Percentiles rank a stretch among this genome's conserved stretches.
Conservation (phyloP, 2,329 filamentous ascomycete genomes). For the Daldinia sp. region DNA sequence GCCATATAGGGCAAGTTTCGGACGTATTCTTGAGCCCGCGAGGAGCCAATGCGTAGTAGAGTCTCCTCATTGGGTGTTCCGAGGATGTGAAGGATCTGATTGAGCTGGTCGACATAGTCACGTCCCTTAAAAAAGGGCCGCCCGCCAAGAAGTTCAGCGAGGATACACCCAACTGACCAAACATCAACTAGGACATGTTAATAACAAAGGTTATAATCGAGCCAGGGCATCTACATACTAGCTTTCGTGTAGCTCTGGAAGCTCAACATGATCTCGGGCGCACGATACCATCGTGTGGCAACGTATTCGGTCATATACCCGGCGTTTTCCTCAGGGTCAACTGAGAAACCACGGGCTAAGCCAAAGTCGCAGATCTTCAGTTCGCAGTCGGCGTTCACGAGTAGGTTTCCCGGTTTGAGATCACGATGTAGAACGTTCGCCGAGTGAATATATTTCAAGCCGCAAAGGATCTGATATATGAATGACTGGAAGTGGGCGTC, state of each 20-base stretch:
- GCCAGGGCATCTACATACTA: slow-evolving; percentile 72
- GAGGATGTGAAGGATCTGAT: slow-evolving; percentile 98
- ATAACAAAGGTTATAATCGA: background rate
- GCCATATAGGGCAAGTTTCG: slow-evolving; percentile 95
- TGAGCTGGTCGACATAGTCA: slow-evolving; percentile 98
- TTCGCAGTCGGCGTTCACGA: slow-evolving; percentile 99
- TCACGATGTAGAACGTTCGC: slow-evolving; percentile 97
- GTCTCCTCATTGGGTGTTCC: slow-evolving; percentile 97
- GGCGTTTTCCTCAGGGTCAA: slow-evolving; percentile 97
- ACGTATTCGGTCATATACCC: slow-evolving; percentile 99
- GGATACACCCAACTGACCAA: slow-evolving; percentile 98
- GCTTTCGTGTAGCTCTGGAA: slow-evolving; percentile 99
- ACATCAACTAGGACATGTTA: slow-evolving; percentile 77
- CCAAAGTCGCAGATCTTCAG: slow-evolving; percentile 99
- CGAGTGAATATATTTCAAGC: slow-evolving; percentile 98
- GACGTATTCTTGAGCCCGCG: slow-evolving; percentile 96
- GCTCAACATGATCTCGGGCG: slow-evolving; percentile 98
- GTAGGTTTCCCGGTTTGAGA: slow-evolving; percentile 93
- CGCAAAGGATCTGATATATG: slow-evolving; percentile 99
- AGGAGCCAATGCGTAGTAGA: slow-evolving; percentile 89
- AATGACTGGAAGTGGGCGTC: slow-evolving; percentile 99
- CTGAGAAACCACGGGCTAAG: slow-evolving; percentile 92
- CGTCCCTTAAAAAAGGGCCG: slow-evolving; percentile 99
- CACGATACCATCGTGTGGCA: slow-evolving; percentile 92
- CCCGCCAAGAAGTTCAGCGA: slow-evolving; percentile 93